phyloP scores from a whole-genome alignment of 345 rosid genomes.

The Citrus australasica region DNA sequence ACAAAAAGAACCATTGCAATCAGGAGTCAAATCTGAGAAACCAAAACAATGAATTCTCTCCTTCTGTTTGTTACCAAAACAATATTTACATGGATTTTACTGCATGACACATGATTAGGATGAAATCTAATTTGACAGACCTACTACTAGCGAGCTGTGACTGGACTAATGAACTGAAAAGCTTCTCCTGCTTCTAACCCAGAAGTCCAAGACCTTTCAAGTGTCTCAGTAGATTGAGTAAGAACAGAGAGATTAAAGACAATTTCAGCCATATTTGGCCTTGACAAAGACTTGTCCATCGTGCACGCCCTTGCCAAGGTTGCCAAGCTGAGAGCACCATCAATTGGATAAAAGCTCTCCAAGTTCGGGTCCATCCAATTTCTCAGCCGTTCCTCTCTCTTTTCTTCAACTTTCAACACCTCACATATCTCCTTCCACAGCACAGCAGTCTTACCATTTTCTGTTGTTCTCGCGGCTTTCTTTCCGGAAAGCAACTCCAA shows the following conservation, averaged over 20 bases:
- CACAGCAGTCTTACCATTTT: conserved; percentile 38
- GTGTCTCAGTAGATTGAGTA: conserved; percentile 31
- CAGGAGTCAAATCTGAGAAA: not conserved
- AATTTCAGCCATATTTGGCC: conserved; percentile 66
- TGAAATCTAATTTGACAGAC: not conserved
- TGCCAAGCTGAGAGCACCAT: conserved; percentile 47
- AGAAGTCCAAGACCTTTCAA: conserved; percentile 39
- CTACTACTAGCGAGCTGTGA: conserved; percentile 37
- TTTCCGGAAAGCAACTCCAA: conserved; percentile 59
- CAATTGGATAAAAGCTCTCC: conserved; percentile 45
- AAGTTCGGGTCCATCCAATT: conserved; percentile 51
- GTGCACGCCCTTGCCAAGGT: conserved; percentile 50
- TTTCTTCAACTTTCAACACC: conserved; percentile 33
- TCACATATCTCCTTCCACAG: conserved; percentile 42
- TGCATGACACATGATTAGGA: not conserved
- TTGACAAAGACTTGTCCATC: conserved; percentile 33
- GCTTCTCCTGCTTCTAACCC: conserved; percentile 38
- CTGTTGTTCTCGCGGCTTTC: conserved; percentile 43
- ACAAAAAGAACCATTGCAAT: not conserved
- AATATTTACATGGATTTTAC: conserved; percentile 1
- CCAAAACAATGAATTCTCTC: not conserved
- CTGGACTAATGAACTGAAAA: conserved; percentile 29
- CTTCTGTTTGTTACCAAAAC: not conserved
- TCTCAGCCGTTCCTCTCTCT: conserved; percentile 34
- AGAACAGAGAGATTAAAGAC: conserved; percentile 57